phyloP scores from a whole-genome alignment of 2,329 filamentous ascomycete genomes.

The Penicillium sp. region DNA sequence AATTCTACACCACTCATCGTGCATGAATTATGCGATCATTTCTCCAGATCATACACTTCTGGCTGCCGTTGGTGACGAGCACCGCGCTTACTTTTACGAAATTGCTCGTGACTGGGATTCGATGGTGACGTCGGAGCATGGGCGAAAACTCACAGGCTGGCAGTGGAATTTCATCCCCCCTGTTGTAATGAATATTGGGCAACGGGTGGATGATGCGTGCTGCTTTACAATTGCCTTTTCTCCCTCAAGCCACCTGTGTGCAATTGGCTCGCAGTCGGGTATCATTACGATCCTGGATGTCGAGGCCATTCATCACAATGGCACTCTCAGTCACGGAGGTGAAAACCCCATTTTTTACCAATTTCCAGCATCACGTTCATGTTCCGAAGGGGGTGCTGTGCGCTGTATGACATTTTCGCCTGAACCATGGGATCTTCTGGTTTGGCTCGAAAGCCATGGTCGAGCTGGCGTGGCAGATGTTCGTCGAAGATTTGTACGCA shows the following conservation, averaged over 20 bases:
- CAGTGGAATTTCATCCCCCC: slow-evolving; percentile 38
- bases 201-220: slow-evolving; percentile 37
- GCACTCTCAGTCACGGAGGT: slow-evolving; percentile 18
- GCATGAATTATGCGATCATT: slow-evolving; percentile 89
- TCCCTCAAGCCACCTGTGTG: slow-evolving; percentile 45
- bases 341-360: slow-evolving; percentile 55
- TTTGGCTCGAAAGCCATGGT: slow-evolving; percentile 83
- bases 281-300: slow-evolving; percentile 45
- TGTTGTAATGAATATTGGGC: slow-evolving; percentile 40
- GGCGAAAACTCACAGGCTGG: slow-evolving; percentile 36
- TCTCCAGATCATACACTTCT: slow-evolving; percentile 80
- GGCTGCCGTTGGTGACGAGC: slow-evolving; percentile 80
- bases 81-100: slow-evolving; percentile 76
- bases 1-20: slow-evolving; percentile 68
- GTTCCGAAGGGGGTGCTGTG: slow-evolving; percentile 68
- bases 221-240: slow-evolving; percentile 48
- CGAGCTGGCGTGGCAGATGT: slow-evolving; percentile 45
- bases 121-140: slow-evolving; percentile 25
- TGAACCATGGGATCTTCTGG: slow-evolving; percentile 79
- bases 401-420: slow-evolving; percentile 90
- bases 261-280: slow-evolving; percentile 47
- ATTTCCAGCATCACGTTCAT: slow-evolving; percentile 70
- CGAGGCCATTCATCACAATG: slow-evolving; percentile 22
- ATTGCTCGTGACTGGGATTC: slow-evolving; percentile 32
- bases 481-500: slow-evolving; percentile 42